phyloP scores from a whole-genome alignment of 352 stramenopile genomes.

The Globisporangium okanoganense region DNA sequence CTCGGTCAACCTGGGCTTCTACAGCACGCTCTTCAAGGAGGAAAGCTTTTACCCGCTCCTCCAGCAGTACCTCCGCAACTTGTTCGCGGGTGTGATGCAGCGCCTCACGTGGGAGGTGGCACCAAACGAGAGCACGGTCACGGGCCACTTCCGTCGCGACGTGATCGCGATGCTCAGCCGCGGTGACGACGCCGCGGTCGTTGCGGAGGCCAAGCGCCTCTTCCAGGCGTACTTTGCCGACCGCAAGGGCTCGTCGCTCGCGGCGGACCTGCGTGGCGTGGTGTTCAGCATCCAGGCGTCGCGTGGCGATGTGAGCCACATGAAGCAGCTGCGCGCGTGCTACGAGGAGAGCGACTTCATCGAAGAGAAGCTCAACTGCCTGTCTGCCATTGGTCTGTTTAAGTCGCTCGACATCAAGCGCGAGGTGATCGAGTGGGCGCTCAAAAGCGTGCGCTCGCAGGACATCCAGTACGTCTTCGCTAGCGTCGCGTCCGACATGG shows the following conservation, averaged over 20 bases:
- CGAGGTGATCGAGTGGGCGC: conserved; percentile 62
- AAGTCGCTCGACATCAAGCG: conserved; percentile 55
- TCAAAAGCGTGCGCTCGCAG: conserved; percentile 71
- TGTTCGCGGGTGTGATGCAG: conserved; percentile 57
- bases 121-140: conserved; percentile 36
- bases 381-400: conserved; percentile 66
- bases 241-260: conserved; percentile 32
- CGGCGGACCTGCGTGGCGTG: conserved; percentile 56
- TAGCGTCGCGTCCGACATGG: conserved; percentile 60
- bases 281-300: conserved; percentile 58
- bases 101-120: conserved; percentile 43
- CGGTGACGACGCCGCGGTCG: conserved; percentile 44
- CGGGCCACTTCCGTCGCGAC: conserved; percentile 62
- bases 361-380: conserved; percentile 77
- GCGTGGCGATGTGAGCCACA: conserved; percentile 38
- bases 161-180: conserved; percentile 70
- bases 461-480: conserved; percentile 80
- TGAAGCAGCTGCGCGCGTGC: conserved; percentile 41
- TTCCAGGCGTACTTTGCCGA: conserved; percentile 61
- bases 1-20: conserved; percentile 57
- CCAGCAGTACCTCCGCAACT: conserved; percentile 53
- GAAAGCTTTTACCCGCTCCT: conserved; percentile 59
- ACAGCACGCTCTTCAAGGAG: conserved; percentile 53
- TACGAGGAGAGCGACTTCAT: conserved; percentile 79
- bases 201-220: conserved; percentile 44